Percentiles rank a stretch among this genome's conserved stretches.
Evolutionary conservation across 2,329 filamentous ascomycete genomes (phyloP).

Genomic region (Neonectria hederae): DNA sequence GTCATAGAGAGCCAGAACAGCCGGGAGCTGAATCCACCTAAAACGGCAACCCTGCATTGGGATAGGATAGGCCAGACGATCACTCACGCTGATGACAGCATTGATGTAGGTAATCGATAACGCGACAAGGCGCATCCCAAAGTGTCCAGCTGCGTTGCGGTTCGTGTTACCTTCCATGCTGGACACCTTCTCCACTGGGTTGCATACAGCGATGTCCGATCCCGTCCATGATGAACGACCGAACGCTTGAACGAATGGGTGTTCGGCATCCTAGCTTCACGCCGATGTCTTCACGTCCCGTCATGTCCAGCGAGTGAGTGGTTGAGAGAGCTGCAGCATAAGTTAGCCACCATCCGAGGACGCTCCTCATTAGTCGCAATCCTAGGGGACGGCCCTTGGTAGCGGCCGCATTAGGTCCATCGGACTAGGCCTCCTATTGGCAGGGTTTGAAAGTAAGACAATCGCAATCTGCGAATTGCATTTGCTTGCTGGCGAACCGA

Average conservation of each 20-base stretch:
- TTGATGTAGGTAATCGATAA: background rate
- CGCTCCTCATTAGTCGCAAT: background rate
- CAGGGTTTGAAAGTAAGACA: slow-evolving; percentile 15
- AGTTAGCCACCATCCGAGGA: background rate
- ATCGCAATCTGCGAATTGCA: background rate
- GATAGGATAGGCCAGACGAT: background rate
- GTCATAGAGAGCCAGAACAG: no score
- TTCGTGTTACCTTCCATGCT: background rate
- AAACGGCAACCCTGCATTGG: background rate
- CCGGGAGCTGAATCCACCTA: background rate
- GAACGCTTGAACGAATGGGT: background rate
- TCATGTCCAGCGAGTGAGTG: background rate
- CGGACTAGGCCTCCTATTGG: slow-evolving; percentile 25
- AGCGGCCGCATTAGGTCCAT: slow-evolving; percentile 25
- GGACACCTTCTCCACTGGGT: background rate
- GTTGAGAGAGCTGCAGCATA: background rate
- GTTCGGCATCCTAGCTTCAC: background rate
- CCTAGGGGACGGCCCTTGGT: slow-evolving; percentile 37
- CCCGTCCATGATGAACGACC: background rate
- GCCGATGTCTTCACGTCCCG: background rate
- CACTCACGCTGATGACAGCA: background rate
- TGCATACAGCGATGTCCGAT: background rate
- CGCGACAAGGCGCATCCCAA: background rate
- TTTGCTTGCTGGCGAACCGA: background rate
- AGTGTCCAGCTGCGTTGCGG: background rate